Conservation (phyloP, 2,329 filamentous ascomycete species). For the Aspergillus quadricinctus region DNA sequence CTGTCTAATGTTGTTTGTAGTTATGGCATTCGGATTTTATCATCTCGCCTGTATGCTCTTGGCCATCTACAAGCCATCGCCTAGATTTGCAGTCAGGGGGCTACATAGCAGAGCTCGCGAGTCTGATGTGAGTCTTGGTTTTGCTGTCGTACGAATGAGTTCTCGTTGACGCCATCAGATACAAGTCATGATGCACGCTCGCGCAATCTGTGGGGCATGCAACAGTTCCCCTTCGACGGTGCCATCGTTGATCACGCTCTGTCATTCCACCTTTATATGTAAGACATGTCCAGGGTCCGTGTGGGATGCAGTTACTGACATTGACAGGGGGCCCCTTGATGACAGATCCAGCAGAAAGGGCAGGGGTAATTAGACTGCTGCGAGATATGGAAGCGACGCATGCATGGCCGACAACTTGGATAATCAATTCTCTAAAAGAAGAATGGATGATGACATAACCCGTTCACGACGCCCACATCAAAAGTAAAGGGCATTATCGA, state of each 20-base stretch:
- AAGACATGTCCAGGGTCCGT: not conserved
- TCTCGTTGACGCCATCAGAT: no score
- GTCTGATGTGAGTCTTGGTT: no score
- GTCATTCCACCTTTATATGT: constrained; percentile 12
- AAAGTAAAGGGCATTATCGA: no score
- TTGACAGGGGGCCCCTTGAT: not conserved
- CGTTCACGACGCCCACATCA: no score
- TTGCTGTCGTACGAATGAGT: no score
- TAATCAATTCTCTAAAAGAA: constrained; percentile 8
- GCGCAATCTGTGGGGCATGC: constrained; percentile 9
- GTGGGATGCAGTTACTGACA: no score
- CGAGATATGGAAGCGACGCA: constrained; percentile 10
- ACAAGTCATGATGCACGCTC: constrained; percentile 9
- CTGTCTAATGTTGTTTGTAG: no score
- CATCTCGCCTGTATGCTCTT: constrained; percentile 11
- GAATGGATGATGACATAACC: constrained; percentile 5
- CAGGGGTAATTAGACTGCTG: constrained; percentile 5
- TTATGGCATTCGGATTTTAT: constrained; percentile 9
- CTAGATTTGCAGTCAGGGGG: constrained; percentile 6
- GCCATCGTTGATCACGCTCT: constrained; percentile 9
- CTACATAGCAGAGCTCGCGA: no score
- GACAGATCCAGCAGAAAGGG: constrained; percentile 7
- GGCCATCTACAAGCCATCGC: constrained; percentile 8
- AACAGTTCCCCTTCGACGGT: constrained; percentile 11
- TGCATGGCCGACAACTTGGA: constrained; percentile 9